Base-by-base conservation (phyloP, 2,329 filamentous ascomycete genomes). In the Trichoderma pleuroti region DNA sequence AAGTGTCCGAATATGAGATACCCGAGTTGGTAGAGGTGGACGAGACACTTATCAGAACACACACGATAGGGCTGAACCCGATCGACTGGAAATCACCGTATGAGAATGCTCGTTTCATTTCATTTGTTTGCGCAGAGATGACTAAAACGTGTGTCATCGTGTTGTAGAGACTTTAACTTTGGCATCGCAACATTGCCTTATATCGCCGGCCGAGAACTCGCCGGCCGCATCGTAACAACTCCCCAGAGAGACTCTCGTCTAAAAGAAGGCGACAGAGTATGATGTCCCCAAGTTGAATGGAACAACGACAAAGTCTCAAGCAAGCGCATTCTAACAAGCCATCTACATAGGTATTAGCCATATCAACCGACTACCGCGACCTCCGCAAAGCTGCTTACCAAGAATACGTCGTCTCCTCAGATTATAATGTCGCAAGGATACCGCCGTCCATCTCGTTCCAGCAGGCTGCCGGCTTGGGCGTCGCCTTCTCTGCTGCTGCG, bases 81-180 rank as follows among this genome's bases (percentile, higher is more conserved):
- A 91, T 94, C 69, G 92, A 93, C 77, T 92, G 89, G 89, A 92
- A 92, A 81, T 86, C 88, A 71, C 89, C 90, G 90, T 92, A 81
- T 74, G 87, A 83, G 12, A 46, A 42, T 1, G 16, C 32, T 39
- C 36, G 4, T 32, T 18, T 39, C 12, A 9, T 32, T 18, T 39
- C 12, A 9, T 26, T 56, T 12, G 4, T 11, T 18, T 21, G 67
- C 24, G 60, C 16, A 24, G 18, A n/a, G 2, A 52, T 24, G 21
- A 34, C 21, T 68, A 30, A 63, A 8, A 32, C 28, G 32, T 6
- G 32, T 6, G 14, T 8, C 16, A 26, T 26, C 14, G 14, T 63
- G 52, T 11, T 28, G 32, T 39, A 91, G 90, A 12, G 91, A 91
- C 75, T 93, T 87, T 76, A 90, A 89, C 72, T 93, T 92, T 76